phyloP scores from a whole-genome alignment of 2,329 filamentous ascomycete genomes.

The Ophiostoma pallidulum region DNA sequence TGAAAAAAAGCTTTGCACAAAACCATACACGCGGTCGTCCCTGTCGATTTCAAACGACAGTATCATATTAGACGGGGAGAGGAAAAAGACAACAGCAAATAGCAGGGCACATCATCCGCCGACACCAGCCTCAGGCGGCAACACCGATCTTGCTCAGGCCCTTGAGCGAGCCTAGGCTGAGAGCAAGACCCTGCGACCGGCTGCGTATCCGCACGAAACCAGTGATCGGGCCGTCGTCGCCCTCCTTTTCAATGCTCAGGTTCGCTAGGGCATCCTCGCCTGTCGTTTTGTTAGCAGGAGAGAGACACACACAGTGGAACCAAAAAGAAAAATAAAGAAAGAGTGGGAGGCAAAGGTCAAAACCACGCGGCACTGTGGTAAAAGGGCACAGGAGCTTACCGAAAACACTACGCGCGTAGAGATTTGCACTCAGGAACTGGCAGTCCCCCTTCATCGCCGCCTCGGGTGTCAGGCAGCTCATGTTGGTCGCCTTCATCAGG shows the following conservation, averaged over 20 bases:
- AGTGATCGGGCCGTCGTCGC: conserved; percentile 87
- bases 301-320: background rate
- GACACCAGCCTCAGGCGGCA: conserved; percentile 21
- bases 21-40: no score
- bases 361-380: no score
- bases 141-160: conserved; percentile 74
- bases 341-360: no score
- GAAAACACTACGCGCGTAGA: conserved; percentile 95
- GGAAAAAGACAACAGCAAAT: no score
- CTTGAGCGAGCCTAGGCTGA: conserved; percentile 90
- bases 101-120: background rate
- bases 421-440: conserved; percentile 92
- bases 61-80: no score
- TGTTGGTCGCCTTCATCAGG: conserved; percentile 96
- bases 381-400: conserved; percentile 54
- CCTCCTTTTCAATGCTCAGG: conserved; percentile 94
- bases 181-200: conserved; percentile 85
- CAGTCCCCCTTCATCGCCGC: conserved; percentile 95
- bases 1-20: no score
- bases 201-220: conserved; percentile 97
- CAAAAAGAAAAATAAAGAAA: background rate
- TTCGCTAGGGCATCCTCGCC: conserved; percentile 98
- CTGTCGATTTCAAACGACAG: no score
- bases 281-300: conserved; percentile 29
- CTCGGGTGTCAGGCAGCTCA: conserved; percentile 95